Evolutionary conservation across 1,284 basidiomycete genomes (phyloP), one percentile per base, ranked within the genome.

Genomic region (Vanrija pseudolonga): DNA sequence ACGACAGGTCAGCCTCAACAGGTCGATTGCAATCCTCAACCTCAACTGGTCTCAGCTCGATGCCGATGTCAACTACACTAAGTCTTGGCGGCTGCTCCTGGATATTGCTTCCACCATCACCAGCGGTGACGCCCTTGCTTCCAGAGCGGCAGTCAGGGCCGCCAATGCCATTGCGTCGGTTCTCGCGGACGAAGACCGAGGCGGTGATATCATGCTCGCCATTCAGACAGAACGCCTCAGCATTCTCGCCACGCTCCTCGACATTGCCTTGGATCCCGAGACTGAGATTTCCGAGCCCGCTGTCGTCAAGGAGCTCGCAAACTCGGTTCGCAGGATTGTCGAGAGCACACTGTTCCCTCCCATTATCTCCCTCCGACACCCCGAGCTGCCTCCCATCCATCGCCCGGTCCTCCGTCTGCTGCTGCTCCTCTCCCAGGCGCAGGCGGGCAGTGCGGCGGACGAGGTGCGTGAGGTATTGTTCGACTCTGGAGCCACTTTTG

Each of bases 171-270:
- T 89, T 6, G 87, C 87, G 5, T 80, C 80, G 28, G 81, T 82
- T 45, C 82, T 93, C 23, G 83, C 89, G 0, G 73, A 76, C 17
- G 92, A 94, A 74, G 80, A 78, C 44, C 82, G 89, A 20, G 81
- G 79, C 6, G 92, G 91, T 1, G 87, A 92, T 59, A 86, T 93
- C 80, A 90, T 93, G 85, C 81, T 86, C 0, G 83, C 83, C 1
- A 85, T 93, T 24, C 90, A 96, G 65, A 82, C 84, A 1, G 84
- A 87, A 22, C 81, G 90, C 32, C 76, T 96, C 8, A 82, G 82
- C 6, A 78, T 95, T 6, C 77, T 96, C 2, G 80, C 90, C 15
- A 83, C 85, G 1, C 72, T 94, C 47, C 78, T 93, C 32, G 88
- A 95, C 64, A 81, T 87, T 1, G 80, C 81, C 0, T 73, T 81